Evolutionary conservation across 805 yeast species (phyloP).

Genomic region (Allodekkera sacchari): DNA sequence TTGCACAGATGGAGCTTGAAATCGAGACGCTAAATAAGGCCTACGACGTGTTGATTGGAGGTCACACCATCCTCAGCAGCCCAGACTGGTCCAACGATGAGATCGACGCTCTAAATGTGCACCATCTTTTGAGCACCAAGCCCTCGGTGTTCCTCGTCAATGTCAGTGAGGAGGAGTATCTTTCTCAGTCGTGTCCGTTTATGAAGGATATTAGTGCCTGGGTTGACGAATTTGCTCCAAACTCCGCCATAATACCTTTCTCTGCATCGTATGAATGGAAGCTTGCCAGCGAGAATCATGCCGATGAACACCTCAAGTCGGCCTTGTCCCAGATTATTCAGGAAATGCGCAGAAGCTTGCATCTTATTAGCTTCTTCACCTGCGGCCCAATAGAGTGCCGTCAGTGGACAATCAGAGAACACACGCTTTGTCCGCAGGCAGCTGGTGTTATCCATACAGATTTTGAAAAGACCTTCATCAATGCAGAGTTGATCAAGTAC

Average conservation of each 20-base stretch:
- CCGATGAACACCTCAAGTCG: constrained; percentile 30
- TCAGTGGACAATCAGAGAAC: constrained; percentile 94
- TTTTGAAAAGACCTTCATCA: constrained; percentile 87
- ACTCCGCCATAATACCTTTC: constrained; percentile 33
- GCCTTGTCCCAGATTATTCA: constrained; percentile 82
- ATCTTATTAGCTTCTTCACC: constrained; percentile 89
- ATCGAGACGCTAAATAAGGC: constrained; percentile 70
- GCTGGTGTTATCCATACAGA: constrained; percentile 98
- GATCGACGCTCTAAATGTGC: constrained; percentile 80
- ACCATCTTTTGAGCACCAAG: constrained; percentile 88
- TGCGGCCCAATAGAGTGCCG: constrained; percentile 95
- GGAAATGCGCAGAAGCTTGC: constrained; percentile 79
- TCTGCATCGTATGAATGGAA: constrained; percentile 26
- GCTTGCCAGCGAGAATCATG: constrained; percentile 21
- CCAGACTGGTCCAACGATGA: constrained; percentile 84
- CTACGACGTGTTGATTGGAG: constrained; percentile 69
- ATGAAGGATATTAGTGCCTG: constrained; percentile 76
- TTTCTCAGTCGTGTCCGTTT: constrained; percentile 63
- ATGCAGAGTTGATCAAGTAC: constrained; percentile 88
- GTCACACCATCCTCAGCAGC: constrained; percentile 76
- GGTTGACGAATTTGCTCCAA: constrained; percentile 84
- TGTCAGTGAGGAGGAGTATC: constrained; percentile 80
- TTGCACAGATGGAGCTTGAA: constrained; percentile 75
- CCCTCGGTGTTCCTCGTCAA: constrained; percentile 90
- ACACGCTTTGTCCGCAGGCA: constrained; percentile 95